These are phyloP conservation scores for Auricularia sp. DNA, from an alignment of 768 basidiomycete species.

Conservation along the genomic window DNA sequence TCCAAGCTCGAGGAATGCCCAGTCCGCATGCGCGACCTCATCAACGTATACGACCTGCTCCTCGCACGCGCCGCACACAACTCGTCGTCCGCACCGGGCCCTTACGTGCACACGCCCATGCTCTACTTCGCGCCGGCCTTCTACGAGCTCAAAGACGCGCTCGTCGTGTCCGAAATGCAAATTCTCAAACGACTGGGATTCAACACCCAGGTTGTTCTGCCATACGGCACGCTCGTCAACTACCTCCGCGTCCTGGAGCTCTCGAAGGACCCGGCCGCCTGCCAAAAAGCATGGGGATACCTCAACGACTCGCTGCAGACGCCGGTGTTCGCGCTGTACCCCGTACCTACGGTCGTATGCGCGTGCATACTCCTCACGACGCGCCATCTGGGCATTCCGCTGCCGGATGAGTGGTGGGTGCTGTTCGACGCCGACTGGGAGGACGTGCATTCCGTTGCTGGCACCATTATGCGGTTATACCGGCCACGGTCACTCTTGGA, in stretches of 20 bases:
- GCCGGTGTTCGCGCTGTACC: constrained; percentile 82
- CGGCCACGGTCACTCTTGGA: constrained; percentile 37
- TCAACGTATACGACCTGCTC: constrained; percentile 88
- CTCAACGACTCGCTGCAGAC: constrained; percentile 94
- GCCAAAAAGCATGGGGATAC: constrained; percentile 83
- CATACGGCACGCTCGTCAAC: constrained; percentile 91
- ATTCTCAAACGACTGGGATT: constrained; percentile 92
- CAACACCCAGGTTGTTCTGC: constrained; percentile 85
- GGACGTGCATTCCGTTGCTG: constrained; percentile 78
- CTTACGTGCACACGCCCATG: constrained; percentile 58
- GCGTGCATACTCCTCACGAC: constrained; percentile 78
- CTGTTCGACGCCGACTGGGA: constrained; percentile 89
- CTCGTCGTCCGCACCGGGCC: constrained; percentile 21
- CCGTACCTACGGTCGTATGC: constrained; percentile 82
- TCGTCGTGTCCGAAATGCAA: constrained; percentile 96
- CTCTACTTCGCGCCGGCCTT: constrained; percentile 82
- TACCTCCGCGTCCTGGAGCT: constrained; percentile 88
- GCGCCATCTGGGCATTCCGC: constrained; percentile 58
- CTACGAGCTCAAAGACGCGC: constrained; percentile 88
- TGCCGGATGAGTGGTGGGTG: constrained; percentile 87
- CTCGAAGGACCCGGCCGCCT: constrained; percentile 55
- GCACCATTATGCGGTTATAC: constrained; percentile 78
- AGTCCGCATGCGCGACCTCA: constrained; percentile 82
- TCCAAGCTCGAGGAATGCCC: constrained; percentile 92
- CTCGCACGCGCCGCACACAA: constrained; percentile 61